A percentile compares a stretch with the other conserved stretches of the same genome.
Evolutionary conservation across 192 early-diverging fungal genomes (phyloP).

Genomic region (Gonapodya sp.): DNA sequence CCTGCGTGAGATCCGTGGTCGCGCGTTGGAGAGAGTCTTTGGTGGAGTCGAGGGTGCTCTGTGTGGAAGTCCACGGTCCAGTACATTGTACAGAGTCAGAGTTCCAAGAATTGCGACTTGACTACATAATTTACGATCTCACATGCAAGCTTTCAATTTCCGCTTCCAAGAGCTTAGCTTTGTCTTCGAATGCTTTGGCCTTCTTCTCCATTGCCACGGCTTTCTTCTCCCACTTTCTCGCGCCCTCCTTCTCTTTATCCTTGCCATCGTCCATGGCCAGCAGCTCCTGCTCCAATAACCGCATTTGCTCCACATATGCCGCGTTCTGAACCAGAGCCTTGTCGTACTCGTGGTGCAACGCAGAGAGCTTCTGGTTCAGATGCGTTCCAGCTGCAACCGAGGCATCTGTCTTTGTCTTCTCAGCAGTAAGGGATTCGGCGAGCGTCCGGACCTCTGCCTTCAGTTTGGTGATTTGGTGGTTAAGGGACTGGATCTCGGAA

Average conservation of each 20-base stretch:
- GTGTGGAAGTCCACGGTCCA: slow-evolving; percentile 18
- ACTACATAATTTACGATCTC: slow-evolving; percentile 17
- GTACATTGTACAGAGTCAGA: slow-evolving; percentile 9
- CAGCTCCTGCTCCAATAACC: slow-evolving; percentile 29
- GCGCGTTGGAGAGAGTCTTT: slow-evolving; percentile 32
- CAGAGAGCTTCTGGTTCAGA: slow-evolving; percentile 14
- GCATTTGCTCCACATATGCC: slow-evolving; percentile 30
- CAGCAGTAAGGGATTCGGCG: background rate
- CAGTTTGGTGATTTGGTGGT: slow-evolving; percentile 21
- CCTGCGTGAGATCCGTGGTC: slow-evolving; percentile 26
- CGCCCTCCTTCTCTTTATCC: slow-evolving; percentile 29
- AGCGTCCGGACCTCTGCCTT: slow-evolving; percentile 19
- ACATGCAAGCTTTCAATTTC: slow-evolving; percentile 40
- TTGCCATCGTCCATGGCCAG: slow-evolving; percentile 40
- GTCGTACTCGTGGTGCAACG: slow-evolving; percentile 40
- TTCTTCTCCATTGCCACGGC: slow-evolving; percentile 33
- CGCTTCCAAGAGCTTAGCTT: slow-evolving; percentile 27
- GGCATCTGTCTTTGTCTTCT: slow-evolving; percentile 28
- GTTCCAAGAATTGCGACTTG: no score
- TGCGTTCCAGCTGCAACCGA: slow-evolving; percentile 26
- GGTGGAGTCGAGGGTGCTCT: slow-evolving; percentile 21
- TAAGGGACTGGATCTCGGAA: slow-evolving; percentile 25
- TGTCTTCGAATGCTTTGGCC: slow-evolving; percentile 36
- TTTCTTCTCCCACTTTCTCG: slow-evolving; percentile 23
- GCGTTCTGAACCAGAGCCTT: slow-evolving; percentile 29